Conservation (phyloP, 139 green algal species). For the Bryopsis sp. region DNA sequence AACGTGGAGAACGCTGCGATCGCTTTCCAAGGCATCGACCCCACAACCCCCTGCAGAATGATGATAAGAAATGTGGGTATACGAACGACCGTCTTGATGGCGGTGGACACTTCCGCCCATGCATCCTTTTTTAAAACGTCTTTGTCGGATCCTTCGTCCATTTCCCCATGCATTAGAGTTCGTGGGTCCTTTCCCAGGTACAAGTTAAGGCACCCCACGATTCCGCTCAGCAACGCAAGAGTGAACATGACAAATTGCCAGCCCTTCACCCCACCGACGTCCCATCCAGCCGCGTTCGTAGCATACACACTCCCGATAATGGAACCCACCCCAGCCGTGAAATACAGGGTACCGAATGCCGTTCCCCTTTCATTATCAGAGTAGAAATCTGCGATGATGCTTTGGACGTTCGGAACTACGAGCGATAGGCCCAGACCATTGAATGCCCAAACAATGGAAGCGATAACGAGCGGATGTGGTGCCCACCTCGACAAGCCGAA, state of each 20-base stretch:
- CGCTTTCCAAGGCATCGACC: slow-evolving; percentile 43
- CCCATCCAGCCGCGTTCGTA: neutral
- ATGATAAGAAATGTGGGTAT: slow-evolving; percentile 41
- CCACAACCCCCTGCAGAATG: slow-evolving; percentile 42
- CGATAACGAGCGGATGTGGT: neutral
- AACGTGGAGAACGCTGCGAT: slow-evolving; percentile 47
- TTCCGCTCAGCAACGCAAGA: neutral
- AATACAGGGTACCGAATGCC: slow-evolving; percentile 55
- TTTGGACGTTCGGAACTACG: slow-evolving; percentile 59
- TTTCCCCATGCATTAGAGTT: slow-evolving; percentile 2
- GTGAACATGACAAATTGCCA: slow-evolving; percentile 31
- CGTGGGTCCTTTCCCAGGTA: neutral
- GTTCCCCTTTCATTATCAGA: slow-evolving; percentile 27
- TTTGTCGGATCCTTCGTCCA: slow-evolving; percentile 6
- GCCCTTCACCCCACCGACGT: slow-evolving; percentile 21
- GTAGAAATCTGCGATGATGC: slow-evolving; percentile 53
- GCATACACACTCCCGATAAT: neutral
- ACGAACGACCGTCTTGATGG: slow-evolving; percentile 15
- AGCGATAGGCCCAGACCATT: slow-evolving; percentile 64
- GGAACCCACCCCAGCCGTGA: slow-evolving; percentile 31
- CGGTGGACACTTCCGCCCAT: neutral
- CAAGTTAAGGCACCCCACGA: neutral
- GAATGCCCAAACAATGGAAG: slow-evolving; percentile 35
- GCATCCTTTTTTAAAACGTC: slow-evolving; percentile 10
- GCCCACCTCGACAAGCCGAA: neutral